These are phyloP conservation scores for Grigorovia humatica DNA, from an alignment of 805 yeast species.

Conservation along the genomic window DNA sequence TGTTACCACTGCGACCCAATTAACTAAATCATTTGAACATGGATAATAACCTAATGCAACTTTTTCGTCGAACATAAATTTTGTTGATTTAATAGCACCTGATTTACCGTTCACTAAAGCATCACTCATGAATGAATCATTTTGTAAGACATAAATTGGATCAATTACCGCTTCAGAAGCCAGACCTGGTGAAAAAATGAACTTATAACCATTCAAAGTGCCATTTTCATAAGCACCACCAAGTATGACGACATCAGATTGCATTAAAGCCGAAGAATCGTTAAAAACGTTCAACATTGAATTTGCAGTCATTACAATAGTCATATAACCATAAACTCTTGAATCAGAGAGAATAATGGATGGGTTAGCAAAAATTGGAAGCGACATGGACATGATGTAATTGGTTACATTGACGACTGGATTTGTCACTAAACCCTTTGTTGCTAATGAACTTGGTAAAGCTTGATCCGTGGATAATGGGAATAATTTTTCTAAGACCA, in stretches of 20 bases:
- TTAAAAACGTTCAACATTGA: conserved; percentile 32
- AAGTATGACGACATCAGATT: conserved; percentile 25
- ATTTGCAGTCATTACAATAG: conserved; percentile 45
- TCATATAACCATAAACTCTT: conserved; percentile 57
- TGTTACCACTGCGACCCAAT: conserved; percentile 70
- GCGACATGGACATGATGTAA: conserved; percentile 61
- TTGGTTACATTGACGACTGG: conserved; percentile 43
- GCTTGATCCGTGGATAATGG: conserved; percentile 42
- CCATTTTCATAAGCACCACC: conserved; percentile 20
- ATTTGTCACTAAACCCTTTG: conserved; percentile 50
- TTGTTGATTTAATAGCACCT: conserved; percentile 35
- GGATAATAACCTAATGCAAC: conserved; percentile 51
- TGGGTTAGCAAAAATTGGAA: conserved; percentile 66
- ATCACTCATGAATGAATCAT: conserved; percentile 29
- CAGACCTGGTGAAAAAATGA: conserved; percentile 34
- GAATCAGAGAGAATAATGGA: conserved; percentile 54
- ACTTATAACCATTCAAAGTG: conserved; percentile 29
- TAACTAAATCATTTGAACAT: conserved; percentile 33
- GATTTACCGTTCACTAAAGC: conserved; percentile 28
- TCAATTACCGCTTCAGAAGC: conserved; percentile 11
- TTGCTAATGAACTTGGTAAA: conserved; percentile 34
- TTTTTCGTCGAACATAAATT: conserved; percentile 27
- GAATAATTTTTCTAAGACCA: conserved; percentile 31
- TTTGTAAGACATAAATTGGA: conserved; percentile 19
- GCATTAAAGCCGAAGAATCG: conserved; percentile 34